A percentile compares a stretch with the other conserved stretches of the same genome.
phyloP scores from a whole-genome alignment of 1,284 basidiomycete genomes.

The Cryptococcus sp. region DNA sequence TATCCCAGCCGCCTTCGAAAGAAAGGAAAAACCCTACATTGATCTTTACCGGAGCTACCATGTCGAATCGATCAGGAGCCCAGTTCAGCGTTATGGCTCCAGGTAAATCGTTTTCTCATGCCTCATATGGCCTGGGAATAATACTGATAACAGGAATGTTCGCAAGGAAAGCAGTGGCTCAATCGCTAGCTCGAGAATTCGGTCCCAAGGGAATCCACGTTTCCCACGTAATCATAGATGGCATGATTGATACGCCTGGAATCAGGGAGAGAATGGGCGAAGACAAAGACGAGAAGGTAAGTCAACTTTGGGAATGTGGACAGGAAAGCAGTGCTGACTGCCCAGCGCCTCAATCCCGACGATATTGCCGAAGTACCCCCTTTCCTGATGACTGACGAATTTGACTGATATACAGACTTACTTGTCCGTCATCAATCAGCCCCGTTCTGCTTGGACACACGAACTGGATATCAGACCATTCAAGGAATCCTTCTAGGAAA shows the following conservation, averaged over 20 bases:
- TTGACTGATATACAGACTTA: conserved; percentile 22
- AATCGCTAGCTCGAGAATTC: conserved; percentile 48
- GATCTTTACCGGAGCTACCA: conserved; percentile 45
- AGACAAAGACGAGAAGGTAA: conserved; percentile 20
- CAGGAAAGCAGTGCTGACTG: background rate
- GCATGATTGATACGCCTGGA: conserved; percentile 37
- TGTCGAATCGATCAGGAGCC: conserved; percentile 29
- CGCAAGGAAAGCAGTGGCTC: conserved; percentile 32
- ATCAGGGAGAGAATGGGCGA: conserved; percentile 22
- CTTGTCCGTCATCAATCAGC: conserved; percentile 42
- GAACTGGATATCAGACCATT: conserved; percentile 33
- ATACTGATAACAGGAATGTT: conserved; percentile 36
- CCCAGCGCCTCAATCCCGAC: conserved; percentile 12
- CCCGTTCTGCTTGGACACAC: conserved; percentile 39
- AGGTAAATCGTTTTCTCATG: too few species aligned
- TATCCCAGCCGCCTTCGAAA: background rate
- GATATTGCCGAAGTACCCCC: conserved; percentile 9
- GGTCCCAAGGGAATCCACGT: conserved; percentile 49
- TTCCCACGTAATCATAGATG: conserved; percentile 48
- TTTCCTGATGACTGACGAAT: background rate
- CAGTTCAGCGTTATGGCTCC: conserved; percentile 36
- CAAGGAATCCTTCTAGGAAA: background rate
- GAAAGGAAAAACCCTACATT: conserved; percentile 18
- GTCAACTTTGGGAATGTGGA: background rate
- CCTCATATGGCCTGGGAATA: too few species aligned